Base-by-base conservation (phyloP, 768 basidiomycete genomes). In the Boletales sp. region DNA sequence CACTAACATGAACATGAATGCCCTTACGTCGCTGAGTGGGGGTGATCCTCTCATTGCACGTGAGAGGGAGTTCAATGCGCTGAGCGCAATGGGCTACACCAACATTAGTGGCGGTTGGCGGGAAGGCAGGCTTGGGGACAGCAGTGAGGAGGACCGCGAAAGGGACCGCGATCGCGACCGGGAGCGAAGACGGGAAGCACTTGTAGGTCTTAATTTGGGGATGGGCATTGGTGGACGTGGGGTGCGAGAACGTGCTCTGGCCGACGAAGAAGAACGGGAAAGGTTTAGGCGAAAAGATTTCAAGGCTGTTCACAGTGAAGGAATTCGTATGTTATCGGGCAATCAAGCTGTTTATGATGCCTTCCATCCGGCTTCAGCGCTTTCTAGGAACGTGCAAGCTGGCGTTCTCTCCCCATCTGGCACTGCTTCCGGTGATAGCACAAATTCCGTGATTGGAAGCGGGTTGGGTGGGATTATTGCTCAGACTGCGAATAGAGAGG, bases 311-410 rank as follows among this genome's bases (percentile, higher is more conserved):
- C 69, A 78, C 21, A 69, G 68, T 2, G 66, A 68, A 40, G 68
- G 63, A 38, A 70, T 72, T 18, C 60, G 67, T 17, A 57, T 78
- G 46, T 58, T 77, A 8, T 65, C 73, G 44, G 69, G 68, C 43
- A 70, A 72, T 55, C 62, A 78, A 3, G 71, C 73, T 19, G 79
- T 86, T 2, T 91, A 80, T 62, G 90, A 93, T 59, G 85, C 88
- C 2, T 93, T 91, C 72, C 84, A 90, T 63, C 81, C 83, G 1
- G 77, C 84, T 1, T 74, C 73, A 2, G 15, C 61, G 8, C 24
- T 61, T 21, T 55, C 67, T 14, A 60, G 68, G 56, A 65, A 54
- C 37, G 37, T 52, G 24, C 67, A 67, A n/a, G 37, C 52, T 12
- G 52, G 52, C 27, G 40, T 64, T 47, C 53, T 68, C 17, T 59